phyloP scores from a whole-genome alignment of 2,329 filamentous ascomycete genomes.

The Aphanocladium album region DNA sequence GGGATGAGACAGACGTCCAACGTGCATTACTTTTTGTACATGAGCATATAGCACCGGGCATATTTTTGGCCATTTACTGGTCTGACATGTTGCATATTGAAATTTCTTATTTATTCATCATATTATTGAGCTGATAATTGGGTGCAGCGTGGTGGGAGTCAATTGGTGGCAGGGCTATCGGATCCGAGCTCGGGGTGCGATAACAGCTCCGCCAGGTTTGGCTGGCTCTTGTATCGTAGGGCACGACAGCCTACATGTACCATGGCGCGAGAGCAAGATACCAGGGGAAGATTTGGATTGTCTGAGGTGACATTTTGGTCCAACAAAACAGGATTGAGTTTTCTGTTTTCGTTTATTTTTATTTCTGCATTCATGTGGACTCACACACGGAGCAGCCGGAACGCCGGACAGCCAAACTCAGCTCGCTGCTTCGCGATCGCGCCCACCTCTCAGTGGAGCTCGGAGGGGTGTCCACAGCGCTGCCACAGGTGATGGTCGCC shows the following conservation, averaged over 20 bases:
- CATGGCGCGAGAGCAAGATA: no score
- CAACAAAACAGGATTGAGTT: no score
- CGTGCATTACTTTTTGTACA: not conserved
- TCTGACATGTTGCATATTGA: not conserved
- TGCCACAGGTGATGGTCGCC: not conserved
- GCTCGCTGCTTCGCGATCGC: no score
- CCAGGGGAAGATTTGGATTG: no score
- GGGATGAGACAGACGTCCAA: not conserved
- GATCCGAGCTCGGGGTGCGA: slow-evolving; percentile 3
- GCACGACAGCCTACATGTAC: no score
- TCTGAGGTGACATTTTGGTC: no score
- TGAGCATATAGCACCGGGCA: not conserved
- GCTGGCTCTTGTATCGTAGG: no score
- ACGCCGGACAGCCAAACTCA: no score
- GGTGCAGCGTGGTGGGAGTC: not conserved
- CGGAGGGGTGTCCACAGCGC: not conserved
- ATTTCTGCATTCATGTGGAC: no score
- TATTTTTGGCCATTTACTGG: not conserved
- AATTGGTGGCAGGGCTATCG: not conserved
- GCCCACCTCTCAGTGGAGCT: not conserved
- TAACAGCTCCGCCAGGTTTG: not conserved
- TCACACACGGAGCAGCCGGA: no score
- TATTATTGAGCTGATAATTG: not conserved
- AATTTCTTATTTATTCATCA: not conserved
- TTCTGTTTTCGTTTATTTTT: no score